Conservation (phyloP, 2,329 filamentous ascomycete genomes). For the Sarocladium oryzae region DNA sequence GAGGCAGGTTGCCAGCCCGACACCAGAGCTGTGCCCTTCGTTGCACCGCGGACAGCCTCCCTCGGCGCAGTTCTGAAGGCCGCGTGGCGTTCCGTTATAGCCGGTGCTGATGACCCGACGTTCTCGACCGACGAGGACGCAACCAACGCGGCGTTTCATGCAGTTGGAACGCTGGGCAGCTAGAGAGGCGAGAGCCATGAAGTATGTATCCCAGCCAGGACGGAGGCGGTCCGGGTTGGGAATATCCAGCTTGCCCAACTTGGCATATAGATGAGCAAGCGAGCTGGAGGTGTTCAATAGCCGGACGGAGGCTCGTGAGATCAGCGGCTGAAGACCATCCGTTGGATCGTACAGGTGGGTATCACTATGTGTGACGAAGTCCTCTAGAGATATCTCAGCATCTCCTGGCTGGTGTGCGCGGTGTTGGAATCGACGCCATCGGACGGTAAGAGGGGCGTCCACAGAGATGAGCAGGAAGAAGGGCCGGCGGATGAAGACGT, state of each 20-base stretch:
- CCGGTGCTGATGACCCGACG: conserved; percentile 88
- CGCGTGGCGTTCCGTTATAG: conserved; percentile 94
- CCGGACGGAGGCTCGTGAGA: conserved; percentile 74
- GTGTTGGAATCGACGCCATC: conserved; percentile 68
- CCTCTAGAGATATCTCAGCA: conserved; percentile 38
- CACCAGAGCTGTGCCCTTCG: conserved; percentile 60
- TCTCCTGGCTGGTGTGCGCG: conserved; percentile 18
- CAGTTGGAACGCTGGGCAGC: conserved; percentile 90
- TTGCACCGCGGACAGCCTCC: conserved; percentile 91
- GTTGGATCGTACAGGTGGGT: conserved; percentile 63
- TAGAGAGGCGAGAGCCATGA: conserved; percentile 92
- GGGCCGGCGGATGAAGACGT: conserved; percentile 70
- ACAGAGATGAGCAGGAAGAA: conserved; percentile 92
- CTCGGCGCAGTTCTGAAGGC: conserved; percentile 83
- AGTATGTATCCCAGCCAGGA: conserved; percentile 94
- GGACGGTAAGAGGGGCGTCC: conserved; percentile 78
- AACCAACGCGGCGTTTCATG: conserved; percentile 96
- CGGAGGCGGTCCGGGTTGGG: conserved; percentile 72
- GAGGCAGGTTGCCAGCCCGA: conserved; percentile 76
- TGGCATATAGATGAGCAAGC: conserved; percentile 63
- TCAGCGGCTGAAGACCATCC: conserved; percentile 65
- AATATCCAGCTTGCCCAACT: conserved; percentile 69
- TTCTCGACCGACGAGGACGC: conserved; percentile 76
- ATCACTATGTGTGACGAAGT: conserved; percentile 58
- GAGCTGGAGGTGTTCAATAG: conserved; percentile 78